Conservation (phyloP, 148 eudicot species). For the Mesembryanthemum crystallinum region DNA sequence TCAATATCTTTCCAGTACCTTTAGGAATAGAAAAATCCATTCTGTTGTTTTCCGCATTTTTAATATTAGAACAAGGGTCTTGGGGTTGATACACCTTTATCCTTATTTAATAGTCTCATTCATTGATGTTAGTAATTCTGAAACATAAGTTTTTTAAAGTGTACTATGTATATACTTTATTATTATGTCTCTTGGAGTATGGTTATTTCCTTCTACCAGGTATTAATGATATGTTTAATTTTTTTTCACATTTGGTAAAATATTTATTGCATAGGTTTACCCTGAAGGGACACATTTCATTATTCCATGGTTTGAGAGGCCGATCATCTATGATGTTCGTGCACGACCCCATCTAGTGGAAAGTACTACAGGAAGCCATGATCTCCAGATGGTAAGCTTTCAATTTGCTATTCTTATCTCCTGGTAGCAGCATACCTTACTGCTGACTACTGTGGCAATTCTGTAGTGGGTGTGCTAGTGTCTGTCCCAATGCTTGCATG, state of each 20-base stretch:
- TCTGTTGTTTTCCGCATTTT: background rate
- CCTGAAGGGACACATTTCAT: constrained; percentile 96
- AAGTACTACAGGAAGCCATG: constrained; percentile 96
- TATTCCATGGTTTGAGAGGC: constrained; percentile 95
- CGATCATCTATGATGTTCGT: constrained; percentile 88
- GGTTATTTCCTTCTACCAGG: background rate
- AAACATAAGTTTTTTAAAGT: too few relatives aligned
- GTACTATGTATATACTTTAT: background rate
- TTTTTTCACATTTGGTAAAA: background rate
- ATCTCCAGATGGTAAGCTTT: constrained; percentile 83
- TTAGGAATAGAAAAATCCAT: background rate
- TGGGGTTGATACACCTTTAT: too few relatives aligned
- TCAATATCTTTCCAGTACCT: too few relatives aligned
- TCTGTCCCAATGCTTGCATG: background rate
- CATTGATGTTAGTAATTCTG: too few relatives aligned
- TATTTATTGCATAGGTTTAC: constrained; percentile 54
- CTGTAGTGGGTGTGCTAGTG: background rate
- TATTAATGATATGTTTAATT: background rate
- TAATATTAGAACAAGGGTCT: background rate
- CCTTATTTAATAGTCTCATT: background rate
- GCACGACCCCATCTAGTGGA: constrained; percentile 90
- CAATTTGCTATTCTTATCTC: background rate
- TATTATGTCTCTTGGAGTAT: background rate
- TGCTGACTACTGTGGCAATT: background rate
- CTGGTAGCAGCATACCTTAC: background rate